phyloP scores from a whole-genome alignment of 805 yeast genomes.

The Yarrowia hollandica region DNA sequence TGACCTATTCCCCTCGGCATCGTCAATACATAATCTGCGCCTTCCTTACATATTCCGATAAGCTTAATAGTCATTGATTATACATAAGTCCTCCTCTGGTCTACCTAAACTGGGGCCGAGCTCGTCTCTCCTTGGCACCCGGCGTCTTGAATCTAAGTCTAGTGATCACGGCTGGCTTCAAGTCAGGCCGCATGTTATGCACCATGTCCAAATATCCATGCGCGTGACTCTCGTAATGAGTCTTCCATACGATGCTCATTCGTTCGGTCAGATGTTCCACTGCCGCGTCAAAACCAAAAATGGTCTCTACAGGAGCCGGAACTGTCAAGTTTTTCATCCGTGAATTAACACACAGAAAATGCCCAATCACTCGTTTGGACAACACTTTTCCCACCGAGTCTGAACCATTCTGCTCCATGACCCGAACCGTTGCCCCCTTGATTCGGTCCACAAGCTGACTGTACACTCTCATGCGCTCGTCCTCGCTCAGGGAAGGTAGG shows the following conservation, averaged over 20 bases:
- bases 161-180: constrained; percentile 15
- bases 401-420: neutral
- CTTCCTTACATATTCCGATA: constrained; percentile 1
- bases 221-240: constrained; percentile 16
- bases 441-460: neutral
- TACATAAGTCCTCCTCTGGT: neutral
- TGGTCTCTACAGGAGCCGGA: constrained; percentile 1
- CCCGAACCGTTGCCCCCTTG: neutral
- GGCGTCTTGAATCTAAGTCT: neutral
- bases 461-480: constrained; percentile 6
- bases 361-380: neutral
- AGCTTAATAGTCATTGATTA: neutral
- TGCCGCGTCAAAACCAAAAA: neutral
- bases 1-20: too few species aligned
- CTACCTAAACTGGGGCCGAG: neutral
- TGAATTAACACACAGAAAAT: neutral
- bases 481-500: neutral
- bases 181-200: neutral
- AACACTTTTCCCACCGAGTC: constrained; percentile 5
- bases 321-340: neutral
- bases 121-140: neutral
- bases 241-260: constrained; percentile 15
- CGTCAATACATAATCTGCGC: too few species aligned
- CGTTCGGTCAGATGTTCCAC: constrained; percentile 9
- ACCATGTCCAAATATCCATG: constrained; percentile 16